phyloP scores from a whole-genome alignment of 371 early-diverging fungal species.

The Blakeslea trispora region DNA sequence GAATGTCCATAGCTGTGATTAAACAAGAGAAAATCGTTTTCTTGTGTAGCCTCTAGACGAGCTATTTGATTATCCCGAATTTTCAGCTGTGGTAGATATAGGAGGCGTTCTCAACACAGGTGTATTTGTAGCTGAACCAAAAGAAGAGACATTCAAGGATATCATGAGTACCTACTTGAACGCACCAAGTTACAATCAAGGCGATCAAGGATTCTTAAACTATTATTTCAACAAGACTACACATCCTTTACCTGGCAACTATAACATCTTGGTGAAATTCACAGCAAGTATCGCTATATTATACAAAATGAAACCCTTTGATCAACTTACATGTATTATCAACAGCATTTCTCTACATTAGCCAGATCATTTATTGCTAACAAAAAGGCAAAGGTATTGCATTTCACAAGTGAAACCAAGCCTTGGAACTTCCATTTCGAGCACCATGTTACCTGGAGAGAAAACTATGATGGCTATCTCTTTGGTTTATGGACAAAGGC shows the following conservation, averaged over 20 bases:
- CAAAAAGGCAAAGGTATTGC: conserved; percentile 32
- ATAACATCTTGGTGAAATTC: conserved; percentile 42
- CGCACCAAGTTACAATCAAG: conserved; percentile 38
- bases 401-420: conserved; percentile 41
- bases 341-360: conserved; percentile 32
- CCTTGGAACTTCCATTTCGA: conserved; percentile 41
- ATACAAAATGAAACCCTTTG: too few relatives aligned
- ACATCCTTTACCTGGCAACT: conserved; percentile 30
- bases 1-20: too few relatives aligned
- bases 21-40: too few relatives aligned
- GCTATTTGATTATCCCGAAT: conserved; percentile 33
- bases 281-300: conserved; percentile 15
- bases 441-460: conserved; percentile 35
- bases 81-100: conserved; percentile 36
- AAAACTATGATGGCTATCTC: conserved; percentile 36
- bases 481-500: conserved; percentile 33
- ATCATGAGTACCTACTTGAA: conserved; percentile 29
- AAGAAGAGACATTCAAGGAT: conserved; percentile 21
- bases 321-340: too few relatives aligned
- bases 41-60: conserved; percentile 30
- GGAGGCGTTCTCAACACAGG: conserved; percentile 42
- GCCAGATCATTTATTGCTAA: conserved; percentile 22
- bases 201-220: conserved; percentile 43
- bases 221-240: conserved; percentile 35
- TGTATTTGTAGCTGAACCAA: conserved; percentile 42